Evolutionary conservation across 176 grass and related monocot genomes (phyloP).

Genomic region (Triticum timopheevii): DNA sequence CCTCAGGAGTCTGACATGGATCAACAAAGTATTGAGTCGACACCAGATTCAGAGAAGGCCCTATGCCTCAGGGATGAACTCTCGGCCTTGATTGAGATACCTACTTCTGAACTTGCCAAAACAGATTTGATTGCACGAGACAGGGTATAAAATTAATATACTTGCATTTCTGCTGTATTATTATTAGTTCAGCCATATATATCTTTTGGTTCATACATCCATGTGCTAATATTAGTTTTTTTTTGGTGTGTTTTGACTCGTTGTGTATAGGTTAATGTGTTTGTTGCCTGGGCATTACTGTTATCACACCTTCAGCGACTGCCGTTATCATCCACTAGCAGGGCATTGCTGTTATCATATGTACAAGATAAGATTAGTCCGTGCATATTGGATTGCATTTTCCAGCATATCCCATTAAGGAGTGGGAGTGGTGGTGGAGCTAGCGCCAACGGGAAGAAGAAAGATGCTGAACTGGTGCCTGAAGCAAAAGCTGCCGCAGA

Average conservation of each 20-base stretch:
- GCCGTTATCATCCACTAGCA: conserved; percentile 51
- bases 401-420: conserved; percentile 89
- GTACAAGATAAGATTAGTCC: conserved; percentile 81
- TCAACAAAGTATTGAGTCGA: conserved; percentile 28
- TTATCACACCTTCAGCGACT: conserved; percentile 65
- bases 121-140: conserved; percentile 60
- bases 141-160: conserved; percentile 52
- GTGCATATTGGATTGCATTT: conserved; percentile 76
- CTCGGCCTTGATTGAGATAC: conserved; percentile 60
- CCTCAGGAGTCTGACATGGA: conserved; percentile 40
- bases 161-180: neutral
- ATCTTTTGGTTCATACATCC: neutral
- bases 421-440: neutral
- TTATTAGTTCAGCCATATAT: neutral
- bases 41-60: conserved; percentile 52
- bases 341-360: conserved; percentile 60
- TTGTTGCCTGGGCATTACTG: conserved; percentile 75
- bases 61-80: conserved; percentile 78
- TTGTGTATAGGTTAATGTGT: conserved; percentile 58
- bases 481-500: conserved; percentile 75
- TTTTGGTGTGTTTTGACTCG: conserved; percentile 9
- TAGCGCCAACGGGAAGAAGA: conserved; percentile 57
- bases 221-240: conserved; percentile 20
- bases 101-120: conserved; percentile 59
- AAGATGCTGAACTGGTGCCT: conserved; percentile 62